These are phyloP conservation scores for Aspergillus candidus DNA, from an alignment of 2,329 filamentous ascomycete genomes.

Conservation along the genomic window DNA sequence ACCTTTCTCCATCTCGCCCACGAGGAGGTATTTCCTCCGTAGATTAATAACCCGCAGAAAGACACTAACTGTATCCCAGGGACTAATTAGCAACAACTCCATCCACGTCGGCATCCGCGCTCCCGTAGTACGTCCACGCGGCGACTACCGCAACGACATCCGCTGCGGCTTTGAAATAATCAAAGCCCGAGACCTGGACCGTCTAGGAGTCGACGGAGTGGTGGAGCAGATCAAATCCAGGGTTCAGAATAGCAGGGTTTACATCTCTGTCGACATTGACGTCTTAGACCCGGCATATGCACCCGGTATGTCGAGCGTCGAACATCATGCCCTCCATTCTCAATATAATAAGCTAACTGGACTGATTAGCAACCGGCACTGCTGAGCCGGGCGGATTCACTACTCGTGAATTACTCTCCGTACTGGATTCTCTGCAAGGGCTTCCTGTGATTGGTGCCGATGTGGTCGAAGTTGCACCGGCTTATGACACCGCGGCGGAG, in stretches of 20 bases:
- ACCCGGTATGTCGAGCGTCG: constrained; percentile 30
- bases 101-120: constrained; percentile 54
- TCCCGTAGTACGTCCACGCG: constrained; percentile 45
- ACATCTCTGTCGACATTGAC: constrained; percentile 53
- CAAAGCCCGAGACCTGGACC: constrained; percentile 49
- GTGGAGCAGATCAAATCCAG: constrained; percentile 45
- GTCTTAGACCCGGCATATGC: constrained; percentile 52
- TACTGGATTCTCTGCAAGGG: constrained; percentile 48
- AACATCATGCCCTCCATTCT: background rate
- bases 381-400: constrained; percentile 52
- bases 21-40: constrained; percentile 38
- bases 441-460: constrained; percentile 50
- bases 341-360: background rate
- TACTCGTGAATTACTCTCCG: constrained; percentile 49
- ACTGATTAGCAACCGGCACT: constrained; percentile 44
- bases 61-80: constrained; percentile 16
- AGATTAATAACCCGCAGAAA: too few relatives aligned
- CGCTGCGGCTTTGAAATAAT: constrained; percentile 51
- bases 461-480: constrained; percentile 52
- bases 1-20: constrained; percentile 54
- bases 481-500: constrained; percentile 51
- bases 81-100: constrained; percentile 49
- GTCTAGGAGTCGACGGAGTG: constrained; percentile 42
- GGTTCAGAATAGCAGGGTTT: constrained; percentile 45
- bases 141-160: constrained; percentile 48